Evolutionary conservation across 2,329 filamentous ascomycete species (phyloP).

Genomic region (Thielaviopsis populi): DNA sequence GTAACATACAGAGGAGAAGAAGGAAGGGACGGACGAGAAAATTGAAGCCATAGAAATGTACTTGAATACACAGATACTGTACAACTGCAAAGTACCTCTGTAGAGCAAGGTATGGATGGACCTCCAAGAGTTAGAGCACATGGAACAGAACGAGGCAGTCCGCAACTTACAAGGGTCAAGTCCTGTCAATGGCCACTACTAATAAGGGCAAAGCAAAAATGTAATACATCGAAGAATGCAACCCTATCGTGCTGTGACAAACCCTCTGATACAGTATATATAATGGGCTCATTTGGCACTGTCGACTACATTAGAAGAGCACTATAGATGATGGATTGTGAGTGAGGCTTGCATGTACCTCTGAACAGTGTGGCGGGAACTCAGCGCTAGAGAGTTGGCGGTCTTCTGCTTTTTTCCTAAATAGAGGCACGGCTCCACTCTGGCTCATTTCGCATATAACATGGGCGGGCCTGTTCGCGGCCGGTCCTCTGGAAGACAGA

Average conservation of each 20-base stretch:
- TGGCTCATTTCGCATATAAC: constrained; percentile 2
- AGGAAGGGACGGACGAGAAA: background rate
- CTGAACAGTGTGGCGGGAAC: background rate
- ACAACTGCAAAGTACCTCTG: background rate
- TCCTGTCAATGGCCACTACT: too few relatives aligned
- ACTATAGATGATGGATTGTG: too few relatives aligned
- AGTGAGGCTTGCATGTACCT: background rate
- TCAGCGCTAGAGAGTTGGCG: too few relatives aligned
- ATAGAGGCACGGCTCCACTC: background rate
- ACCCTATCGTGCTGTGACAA: too few relatives aligned
- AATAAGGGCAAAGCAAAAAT: too few relatives aligned
- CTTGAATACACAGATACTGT: background rate
- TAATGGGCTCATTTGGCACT: background rate
- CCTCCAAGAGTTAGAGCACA: background rate
- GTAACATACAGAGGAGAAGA: background rate
- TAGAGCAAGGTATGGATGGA: background rate
- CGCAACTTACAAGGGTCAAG: too few relatives aligned
- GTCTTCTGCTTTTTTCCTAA: background rate
- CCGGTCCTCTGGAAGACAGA: background rate
- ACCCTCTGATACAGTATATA: too few relatives aligned
- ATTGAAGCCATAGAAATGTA: background rate
- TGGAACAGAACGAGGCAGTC: background rate
- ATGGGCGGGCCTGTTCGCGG: constrained; percentile 3
- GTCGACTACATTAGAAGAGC: background rate
- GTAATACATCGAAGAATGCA: too few relatives aligned